Evolutionary conservation across 2,329 filamentous ascomycete species (phyloP).

Genomic region (Saccharata proteae): DNA sequence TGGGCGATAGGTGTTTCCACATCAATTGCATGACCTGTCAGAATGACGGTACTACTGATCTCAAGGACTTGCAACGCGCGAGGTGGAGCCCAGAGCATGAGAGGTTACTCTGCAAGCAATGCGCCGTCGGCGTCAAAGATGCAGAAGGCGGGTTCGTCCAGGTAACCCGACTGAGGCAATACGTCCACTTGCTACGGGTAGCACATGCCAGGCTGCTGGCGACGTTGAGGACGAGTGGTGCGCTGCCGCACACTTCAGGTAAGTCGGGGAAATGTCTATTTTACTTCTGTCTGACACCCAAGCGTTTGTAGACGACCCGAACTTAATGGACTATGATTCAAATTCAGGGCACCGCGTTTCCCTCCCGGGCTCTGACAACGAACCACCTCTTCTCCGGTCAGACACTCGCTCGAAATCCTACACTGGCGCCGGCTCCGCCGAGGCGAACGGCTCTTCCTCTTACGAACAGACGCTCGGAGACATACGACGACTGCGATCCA

Average conservation of each 20-base stretch:
- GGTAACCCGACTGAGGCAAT: slow-evolving; percentile 82
- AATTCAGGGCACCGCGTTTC: slow-evolving; percentile 49
- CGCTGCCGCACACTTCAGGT: slow-evolving; percentile 60
- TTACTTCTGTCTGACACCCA: slow-evolving; percentile 14
- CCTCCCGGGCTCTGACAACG: slow-evolving; percentile 30
- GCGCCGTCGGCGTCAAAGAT: slow-evolving; percentile 47
- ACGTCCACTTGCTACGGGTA: slow-evolving; percentile 83
- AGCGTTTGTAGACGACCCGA: slow-evolving; percentile 50
- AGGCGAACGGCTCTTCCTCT: slow-evolving; percentile 48
- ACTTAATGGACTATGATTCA: slow-evolving; percentile 53
- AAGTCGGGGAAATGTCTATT: slow-evolving; percentile 17
- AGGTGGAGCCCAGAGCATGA: slow-evolving; percentile 57
- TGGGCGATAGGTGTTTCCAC: slow-evolving; percentile 71
- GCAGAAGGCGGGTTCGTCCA: slow-evolving; percentile 53
- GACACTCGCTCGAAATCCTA: slow-evolving; percentile 66
- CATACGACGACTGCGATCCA: slow-evolving; percentile 82
- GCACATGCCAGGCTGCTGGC: slow-evolving; percentile 81
- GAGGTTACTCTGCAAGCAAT: slow-evolving; percentile 59
- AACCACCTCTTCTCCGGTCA: slow-evolving; percentile 45
- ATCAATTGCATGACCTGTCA: slow-evolving; percentile 59
- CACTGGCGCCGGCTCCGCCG: slow-evolving; percentile 47
- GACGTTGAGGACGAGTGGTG: slow-evolving; percentile 72
- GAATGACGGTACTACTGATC: slow-evolving; percentile 63
- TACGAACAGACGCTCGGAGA: slow-evolving; percentile 96
- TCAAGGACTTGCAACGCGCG: slow-evolving; percentile 55